A percentile compares a stretch with the other conserved stretches of the same genome.
phyloP scores from a whole-genome alignment of 306 rosid species.

The Senna siamea region DNA sequence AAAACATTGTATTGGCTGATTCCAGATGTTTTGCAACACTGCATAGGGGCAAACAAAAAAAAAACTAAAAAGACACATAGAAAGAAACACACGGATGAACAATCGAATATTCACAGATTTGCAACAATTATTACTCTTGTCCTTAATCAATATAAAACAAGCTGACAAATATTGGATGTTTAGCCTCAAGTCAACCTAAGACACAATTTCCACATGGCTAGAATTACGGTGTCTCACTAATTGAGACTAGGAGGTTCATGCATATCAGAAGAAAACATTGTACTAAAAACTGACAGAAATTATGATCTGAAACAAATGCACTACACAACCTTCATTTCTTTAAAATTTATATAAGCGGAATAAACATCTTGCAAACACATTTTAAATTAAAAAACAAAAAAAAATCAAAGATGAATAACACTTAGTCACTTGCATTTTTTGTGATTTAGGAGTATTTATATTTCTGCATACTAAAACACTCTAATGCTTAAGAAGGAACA shows the following conservation, averaged over 20 bases:
- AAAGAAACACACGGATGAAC: constrained; percentile 8
- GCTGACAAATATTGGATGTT: neutral
- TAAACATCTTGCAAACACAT: neutral
- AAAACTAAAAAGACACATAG: neutral
- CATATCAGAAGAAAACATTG: neutral
- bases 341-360: constrained; percentile 15
- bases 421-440: neutral
- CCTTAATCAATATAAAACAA: neutral
- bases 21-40: constrained; percentile 89
- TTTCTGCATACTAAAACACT: neutral
- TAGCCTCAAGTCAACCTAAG: neutral
- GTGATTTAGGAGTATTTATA: constrained; percentile 16
- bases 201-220: neutral
- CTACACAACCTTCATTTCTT: neutral
- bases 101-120: neutral
- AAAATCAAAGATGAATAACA: constrained; percentile 15
- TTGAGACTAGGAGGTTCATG: constrained; percentile 7
- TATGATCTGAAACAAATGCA: constrained; percentile 1
- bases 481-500: constrained; percentile 13
- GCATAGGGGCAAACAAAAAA: neutral
- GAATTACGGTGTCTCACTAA: neutral
- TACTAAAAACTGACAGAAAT: constrained; percentile 3
- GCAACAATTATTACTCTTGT: neutral
- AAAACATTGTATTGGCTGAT: constrained; percentile 96
- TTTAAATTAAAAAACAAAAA: neutral